A percentile compares a stretch with the other conserved stretches of the same genome.
Conservation (phyloP, 2,329 filamentous ascomycete genomes). For the Hymenoscyphus linearis region DNA sequence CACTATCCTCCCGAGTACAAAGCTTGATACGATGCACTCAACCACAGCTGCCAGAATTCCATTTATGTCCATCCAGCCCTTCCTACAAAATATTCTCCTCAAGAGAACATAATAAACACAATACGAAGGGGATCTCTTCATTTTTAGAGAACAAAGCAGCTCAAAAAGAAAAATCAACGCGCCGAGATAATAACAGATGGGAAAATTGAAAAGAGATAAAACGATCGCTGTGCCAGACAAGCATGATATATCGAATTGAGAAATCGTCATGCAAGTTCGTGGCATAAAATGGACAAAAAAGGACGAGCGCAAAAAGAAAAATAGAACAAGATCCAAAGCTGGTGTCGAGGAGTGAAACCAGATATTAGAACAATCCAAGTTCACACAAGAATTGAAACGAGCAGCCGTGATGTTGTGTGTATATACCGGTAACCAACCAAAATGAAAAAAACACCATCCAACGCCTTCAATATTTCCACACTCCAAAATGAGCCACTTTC, state of each 20-base stretch:
- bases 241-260: slow-evolving; percentile 42
- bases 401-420: slow-evolving; percentile 28
- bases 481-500: neutral
- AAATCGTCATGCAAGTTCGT: slow-evolving; percentile 54
- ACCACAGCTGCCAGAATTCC: slow-evolving; percentile 3
- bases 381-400: slow-evolving; percentile 36
- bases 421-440: slow-evolving; percentile 28
- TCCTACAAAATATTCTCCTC: slow-evolving; percentile 19
- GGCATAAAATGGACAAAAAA: slow-evolving; percentile 28
- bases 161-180: slow-evolving; percentile 15
- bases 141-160: slow-evolving; percentile 14
- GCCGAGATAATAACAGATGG: slow-evolving; percentile 22
- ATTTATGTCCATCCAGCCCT: slow-evolving; percentile 20
- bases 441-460: slow-evolving; percentile 22
- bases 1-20: neutral
- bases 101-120: slow-evolving; percentile 18
- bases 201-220: slow-evolving; percentile 30
- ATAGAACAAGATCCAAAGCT: slow-evolving; percentile 5
- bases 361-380: slow-evolving; percentile 36
- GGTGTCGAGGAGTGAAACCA: slow-evolving; percentile 13
- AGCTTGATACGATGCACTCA: neutral
- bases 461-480: slow-evolving; percentile 27
- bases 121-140: slow-evolving; percentile 19
- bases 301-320: slow-evolving; percentile 28
- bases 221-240: slow-evolving; percentile 56